These are phyloP conservation scores for Citrus trifoliata DNA, from an alignment of 345 rosid species.

Conservation along the genomic window DNA sequence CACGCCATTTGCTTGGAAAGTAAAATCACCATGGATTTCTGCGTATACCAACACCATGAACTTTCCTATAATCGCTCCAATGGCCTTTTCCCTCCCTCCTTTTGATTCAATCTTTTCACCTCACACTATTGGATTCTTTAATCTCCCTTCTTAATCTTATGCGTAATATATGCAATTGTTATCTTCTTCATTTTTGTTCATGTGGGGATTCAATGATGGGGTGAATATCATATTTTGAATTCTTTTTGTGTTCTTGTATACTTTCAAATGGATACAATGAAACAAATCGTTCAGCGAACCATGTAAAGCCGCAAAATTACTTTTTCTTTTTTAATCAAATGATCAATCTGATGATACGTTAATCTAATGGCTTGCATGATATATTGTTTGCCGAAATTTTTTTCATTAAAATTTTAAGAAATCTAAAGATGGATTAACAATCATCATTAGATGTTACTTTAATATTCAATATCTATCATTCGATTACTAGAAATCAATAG, in stretches of 20 bases:
- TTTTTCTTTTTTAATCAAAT: background rate
- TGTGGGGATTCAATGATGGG: too few species aligned
- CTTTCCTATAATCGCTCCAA: background rate
- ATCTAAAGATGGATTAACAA: too few species aligned
- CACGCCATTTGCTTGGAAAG: slow-evolving; percentile 68
- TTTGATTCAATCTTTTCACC: background rate
- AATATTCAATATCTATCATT: too few species aligned
- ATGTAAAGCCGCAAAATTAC: background rate
- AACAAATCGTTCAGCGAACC: background rate
- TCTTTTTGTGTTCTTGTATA: background rate
- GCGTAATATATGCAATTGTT: background rate
- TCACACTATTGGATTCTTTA: background rate
- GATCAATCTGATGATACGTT: background rate
- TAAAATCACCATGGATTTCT: slow-evolving; percentile 21
- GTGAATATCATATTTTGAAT: too few species aligned
- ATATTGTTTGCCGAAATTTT: background rate
- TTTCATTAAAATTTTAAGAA: too few species aligned
- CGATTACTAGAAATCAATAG: too few species aligned
- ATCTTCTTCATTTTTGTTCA: background rate
- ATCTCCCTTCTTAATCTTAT: background rate
- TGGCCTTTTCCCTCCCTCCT: background rate
- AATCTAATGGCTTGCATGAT: background rate
- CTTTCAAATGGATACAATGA: background rate
- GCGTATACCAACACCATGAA: background rate
- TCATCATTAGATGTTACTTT: too few species aligned